Evolutionary conservation across 495 filamentous ascomycete genomes (phyloP).

Genomic region (Chaetomium tenue): DNA sequence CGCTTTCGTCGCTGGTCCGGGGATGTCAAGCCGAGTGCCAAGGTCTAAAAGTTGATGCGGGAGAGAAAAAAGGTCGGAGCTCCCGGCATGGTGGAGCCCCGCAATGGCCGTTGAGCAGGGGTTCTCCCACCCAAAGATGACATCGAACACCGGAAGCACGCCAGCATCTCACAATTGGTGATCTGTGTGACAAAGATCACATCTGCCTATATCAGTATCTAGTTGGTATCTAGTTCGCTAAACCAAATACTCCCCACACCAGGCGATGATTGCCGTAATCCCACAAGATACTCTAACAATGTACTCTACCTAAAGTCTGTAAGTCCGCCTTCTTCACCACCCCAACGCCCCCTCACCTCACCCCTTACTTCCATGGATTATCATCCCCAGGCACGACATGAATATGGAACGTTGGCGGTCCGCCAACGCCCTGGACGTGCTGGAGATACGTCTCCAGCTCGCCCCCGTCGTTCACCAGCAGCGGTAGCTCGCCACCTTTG

Average conservation of each 20-base stretch:
- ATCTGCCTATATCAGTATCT: not conserved
- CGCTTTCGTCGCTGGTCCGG: constrained; percentile 6
- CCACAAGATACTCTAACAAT: too few relatives aligned
- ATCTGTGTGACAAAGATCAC: not conserved
- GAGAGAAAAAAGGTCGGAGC: constrained; percentile 10
- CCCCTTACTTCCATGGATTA: constrained; percentile 9
- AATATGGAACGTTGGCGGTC: constrained; percentile 67
- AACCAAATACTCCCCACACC: not conserved
- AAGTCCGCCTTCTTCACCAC: too few relatives aligned
- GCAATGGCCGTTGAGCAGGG: constrained; percentile 1
- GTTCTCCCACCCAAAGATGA: not conserved
- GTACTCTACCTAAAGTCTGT: too few relatives aligned
- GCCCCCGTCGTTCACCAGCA: constrained; percentile 64
- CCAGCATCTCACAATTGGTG: not conserved
- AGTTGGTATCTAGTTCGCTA: not conserved
- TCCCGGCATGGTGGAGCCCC: constrained; percentile 5
- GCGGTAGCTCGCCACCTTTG: constrained; percentile 54
- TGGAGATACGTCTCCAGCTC: constrained; percentile 68
- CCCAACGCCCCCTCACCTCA: not conserved
- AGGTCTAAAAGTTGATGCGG: not conserved
- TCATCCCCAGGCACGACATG: constrained; percentile 25
- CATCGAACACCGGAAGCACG: not conserved
- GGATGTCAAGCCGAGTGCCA: constrained; percentile 14
- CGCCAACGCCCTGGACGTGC: constrained; percentile 57
- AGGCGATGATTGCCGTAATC: not conserved